Conservation (phyloP, 108 stramenopile genomes). For the Cylindrotheca closterium region DNA sequence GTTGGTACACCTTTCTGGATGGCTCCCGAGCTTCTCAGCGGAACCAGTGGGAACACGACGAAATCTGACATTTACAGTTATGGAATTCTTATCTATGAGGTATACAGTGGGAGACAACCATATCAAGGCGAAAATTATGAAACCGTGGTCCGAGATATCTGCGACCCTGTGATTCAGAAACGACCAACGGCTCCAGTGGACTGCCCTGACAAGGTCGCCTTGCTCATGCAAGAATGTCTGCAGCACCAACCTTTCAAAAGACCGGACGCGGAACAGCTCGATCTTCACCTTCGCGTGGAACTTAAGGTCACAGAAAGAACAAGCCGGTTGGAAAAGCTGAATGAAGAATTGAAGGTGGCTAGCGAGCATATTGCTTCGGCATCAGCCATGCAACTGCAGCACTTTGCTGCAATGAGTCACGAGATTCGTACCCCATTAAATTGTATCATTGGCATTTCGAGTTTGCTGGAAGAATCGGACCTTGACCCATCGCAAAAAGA, state of each 20-base stretch:
- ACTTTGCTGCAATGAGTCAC: no score
- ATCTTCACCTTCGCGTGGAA: slow-evolving; percentile 24
- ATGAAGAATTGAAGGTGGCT: slow-evolving; percentile 20
- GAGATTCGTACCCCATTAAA: slow-evolving; percentile 37
- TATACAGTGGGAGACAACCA: slow-evolving; percentile 49
- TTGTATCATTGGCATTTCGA: slow-evolving; percentile 32
- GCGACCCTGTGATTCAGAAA: slow-evolving; percentile 21
- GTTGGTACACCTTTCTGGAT: slow-evolving; percentile 60
- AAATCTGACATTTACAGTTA: slow-evolving; percentile 62
- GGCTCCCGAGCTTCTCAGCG: slow-evolving; percentile 79
- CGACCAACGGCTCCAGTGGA: slow-evolving; percentile 26
- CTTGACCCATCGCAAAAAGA: slow-evolving; percentile 33
- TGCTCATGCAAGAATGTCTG: slow-evolving; percentile 28
- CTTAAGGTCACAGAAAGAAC: slow-evolving; percentile 24
- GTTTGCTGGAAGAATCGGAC: slow-evolving; percentile 25
- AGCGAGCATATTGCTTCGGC: slow-evolving; percentile 19
- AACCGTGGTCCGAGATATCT: slow-evolving; percentile 20
- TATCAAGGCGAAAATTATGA: slow-evolving; percentile 40
- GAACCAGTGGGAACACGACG: slow-evolving; percentile 41
- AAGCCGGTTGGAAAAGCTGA: slow-evolving; percentile 19
- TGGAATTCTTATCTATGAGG: slow-evolving; percentile 55
- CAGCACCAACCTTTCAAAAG: slow-evolving; percentile 16
- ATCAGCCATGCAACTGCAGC: slow-evolving; percentile 22
- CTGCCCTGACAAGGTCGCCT: slow-evolving; percentile 16
- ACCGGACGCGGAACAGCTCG: slow-evolving; percentile 27